These are phyloP conservation scores for Oryza punctata DNA, from an alignment of 176 grass and related monocot species.

Conservation along the genomic window DNA sequence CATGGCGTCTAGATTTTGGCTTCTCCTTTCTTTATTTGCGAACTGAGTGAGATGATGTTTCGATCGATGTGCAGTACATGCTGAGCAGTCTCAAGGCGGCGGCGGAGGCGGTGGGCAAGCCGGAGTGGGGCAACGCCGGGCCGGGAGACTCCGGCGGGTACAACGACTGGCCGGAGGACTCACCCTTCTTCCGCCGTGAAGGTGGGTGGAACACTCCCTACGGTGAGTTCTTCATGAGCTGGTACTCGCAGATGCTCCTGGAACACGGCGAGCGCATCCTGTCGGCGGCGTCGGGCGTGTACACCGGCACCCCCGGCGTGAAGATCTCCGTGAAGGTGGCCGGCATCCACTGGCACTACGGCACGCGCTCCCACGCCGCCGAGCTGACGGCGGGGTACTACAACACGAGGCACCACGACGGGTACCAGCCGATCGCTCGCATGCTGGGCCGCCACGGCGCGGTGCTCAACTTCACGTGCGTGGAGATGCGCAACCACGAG, in stretches of 20 bases:
- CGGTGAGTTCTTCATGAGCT: slow-evolving; percentile 72
- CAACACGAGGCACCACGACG: slow-evolving; percentile 60
- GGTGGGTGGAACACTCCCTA: slow-evolving; percentile 59
- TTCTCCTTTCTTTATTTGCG: background rate
- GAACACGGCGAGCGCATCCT: slow-evolving; percentile 66
- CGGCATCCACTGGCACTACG: slow-evolving; percentile 82
- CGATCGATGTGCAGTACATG: slow-evolving; percentile 47
- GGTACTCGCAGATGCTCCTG: slow-evolving; percentile 68
- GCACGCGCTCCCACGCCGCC: slow-evolving; percentile 57
- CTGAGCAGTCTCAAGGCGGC: slow-evolving; percentile 48
- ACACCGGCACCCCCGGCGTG: slow-evolving; percentile 12
- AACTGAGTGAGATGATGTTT: background rate
- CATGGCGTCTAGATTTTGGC: too few species aligned
- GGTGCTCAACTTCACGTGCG: slow-evolving; percentile 70
- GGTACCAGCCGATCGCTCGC: slow-evolving; percentile 59
- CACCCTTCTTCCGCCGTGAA: slow-evolving; percentile 60
- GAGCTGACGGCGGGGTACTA: slow-evolving; percentile 75
- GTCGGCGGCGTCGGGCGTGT: slow-evolving; percentile 32
- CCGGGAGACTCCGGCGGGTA: slow-evolving; percentile 54
- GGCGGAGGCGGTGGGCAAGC: slow-evolving; percentile 46
- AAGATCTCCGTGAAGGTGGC: slow-evolving; percentile 75
- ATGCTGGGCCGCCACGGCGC: slow-evolving; percentile 57
- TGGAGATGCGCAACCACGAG: slow-evolving; percentile 75
- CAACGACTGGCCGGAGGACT: slow-evolving; percentile 62
- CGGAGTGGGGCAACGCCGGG: slow-evolving; percentile 57